Percentiles rank a stretch among this genome's conserved stretches.
Evolutionary conservation across 345 rosid species (phyloP).

Genomic region (Fremontodendron californicum): DNA sequence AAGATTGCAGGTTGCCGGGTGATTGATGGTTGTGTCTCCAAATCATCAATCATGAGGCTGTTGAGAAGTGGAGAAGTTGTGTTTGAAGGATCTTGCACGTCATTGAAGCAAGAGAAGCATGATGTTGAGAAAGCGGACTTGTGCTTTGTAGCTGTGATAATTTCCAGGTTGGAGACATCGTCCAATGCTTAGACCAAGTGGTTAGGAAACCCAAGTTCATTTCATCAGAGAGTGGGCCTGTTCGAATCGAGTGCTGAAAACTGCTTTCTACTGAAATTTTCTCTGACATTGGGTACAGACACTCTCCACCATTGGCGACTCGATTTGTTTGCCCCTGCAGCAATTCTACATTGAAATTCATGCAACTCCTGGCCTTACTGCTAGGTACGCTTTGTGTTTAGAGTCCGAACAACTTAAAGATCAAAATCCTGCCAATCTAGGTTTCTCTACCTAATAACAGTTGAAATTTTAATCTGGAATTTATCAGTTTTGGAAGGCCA

Average conservation of each 20-base stretch:
- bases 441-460: not conserved
- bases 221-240: constrained; percentile 82
- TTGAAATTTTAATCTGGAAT: not conserved
- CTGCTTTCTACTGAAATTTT: not conserved
- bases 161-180: constrained; percentile 72
- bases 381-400: not conserved
- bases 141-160: constrained; percentile 63
- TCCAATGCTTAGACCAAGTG: constrained; percentile 80
- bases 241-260: constrained; percentile 63
- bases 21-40: constrained; percentile 59
- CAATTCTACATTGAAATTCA: not conserved
- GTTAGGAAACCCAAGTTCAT: constrained; percentile 79
- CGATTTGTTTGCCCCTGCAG: not conserved
- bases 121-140: constrained; percentile 81
- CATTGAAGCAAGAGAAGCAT: constrained; percentile 85
- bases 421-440: not conserved
- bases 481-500: constrained; percentile 13
- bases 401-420: not conserved
- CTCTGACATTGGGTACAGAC: not conserved
- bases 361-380: not conserved
- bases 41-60: constrained; percentile 66
- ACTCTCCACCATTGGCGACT: not conserved
- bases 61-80: constrained; percentile 83
- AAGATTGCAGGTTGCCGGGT: constrained; percentile 93
- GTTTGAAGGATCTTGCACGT: constrained; percentile 70